Base-by-base conservation (phyloP, 2,329 filamentous ascomycete species). In the Elsinoe perseae region DNA sequence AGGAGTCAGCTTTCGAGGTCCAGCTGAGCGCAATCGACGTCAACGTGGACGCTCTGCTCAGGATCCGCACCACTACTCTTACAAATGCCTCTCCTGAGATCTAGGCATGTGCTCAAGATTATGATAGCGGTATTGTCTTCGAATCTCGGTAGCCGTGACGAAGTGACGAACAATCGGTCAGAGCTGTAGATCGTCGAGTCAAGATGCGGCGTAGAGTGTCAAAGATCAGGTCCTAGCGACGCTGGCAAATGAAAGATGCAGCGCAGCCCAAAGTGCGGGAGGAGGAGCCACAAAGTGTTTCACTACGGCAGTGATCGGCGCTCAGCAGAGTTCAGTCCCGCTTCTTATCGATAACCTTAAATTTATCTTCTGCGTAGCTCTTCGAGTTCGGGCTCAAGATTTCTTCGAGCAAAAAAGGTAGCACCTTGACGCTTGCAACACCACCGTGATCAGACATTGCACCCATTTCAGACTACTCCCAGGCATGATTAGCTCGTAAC, bases 341-440 rank as follows among this genome's bases (percentile, higher is more conserved):
- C 40, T 12, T 44, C 38, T 46, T 56, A 56, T 56, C 53, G 53
- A 56, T 56, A 56, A 56, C 40, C 53, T 56, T 46, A 48, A 28
- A 23, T 42, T 54, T 21, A 9, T 48, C n/a, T 38, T 6, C 40
- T 25, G 42, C 38, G 32, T 14, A 12, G 18, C 27, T 56, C 48
- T 56, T 48, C 48, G 53, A 54, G 52, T 36, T 54, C 27, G 38
- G 52, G 43, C 52, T 28, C 52, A 18, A 38, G 48, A 52, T 34
- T 34, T 52, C 48, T 52, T 52, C 12, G 32, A 36, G 28, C 28
- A 30, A 30, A 30, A 42, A 42, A n/a, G n/a, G 21, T 18, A 43
- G 18, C 10, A 21, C 40, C 18, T 4, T 12, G 16, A 21, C 30
- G n/a, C n/a, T 20, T 20, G 16, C 40, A 18, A 4, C 3, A 9